Base-by-base conservation (phyloP, 2,329 filamentous ascomycete species). In the Aspergillus clavatus region DNA sequence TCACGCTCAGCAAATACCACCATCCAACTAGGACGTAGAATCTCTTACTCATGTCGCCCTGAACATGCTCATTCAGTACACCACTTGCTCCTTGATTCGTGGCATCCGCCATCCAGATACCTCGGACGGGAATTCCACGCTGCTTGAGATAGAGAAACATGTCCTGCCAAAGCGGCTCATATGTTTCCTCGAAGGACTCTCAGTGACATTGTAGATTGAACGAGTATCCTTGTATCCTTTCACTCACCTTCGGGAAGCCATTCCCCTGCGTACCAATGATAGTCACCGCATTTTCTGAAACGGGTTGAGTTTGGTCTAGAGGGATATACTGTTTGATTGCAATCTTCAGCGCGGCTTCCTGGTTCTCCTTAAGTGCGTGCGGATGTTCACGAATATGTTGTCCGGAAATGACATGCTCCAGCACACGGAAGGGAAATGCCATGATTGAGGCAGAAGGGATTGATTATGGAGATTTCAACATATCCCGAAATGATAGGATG, bases 151-250 rank as follows among this genome's bases (percentile, higher is more conserved):
- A 68, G 21, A 71, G 62, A 53, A 84, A 73, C 2, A 95, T 71
- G 37, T 94, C 86, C 47, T 88, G 85, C 85, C 87, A 94, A 0
- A 94, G 71, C 0, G 89, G 85, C 59, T 94, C 88, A 61, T 94
- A 94, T 1, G 93, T 67, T 72, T 95, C 88, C 82, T 87, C 4
- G 8, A 3, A 3, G 10, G n/a, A n/a, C n/a, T n/a, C n/a, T n/a
- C n/a, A n/a, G n/a, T n/a, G n/a, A n/a, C n/a, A n/a, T n/a, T n/a
- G n/a, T n/a, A n/a, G n/a, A n/a, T n/a, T n/a, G n/a, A n/a, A n/a
- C n/a, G n/a, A n/a, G n/a, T n/a, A n/a, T n/a, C n/a, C n/a, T n/a
- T n/a, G n/a, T n/a, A n/a, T n/a, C n/a, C n/a, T n/a, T n/a, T 22
- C 31, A 35, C 31, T 33, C 21, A 27, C 45, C 39, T 47, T 50